Evolutionary conservation across 805 yeast genomes (phyloP), one percentile per base, ranked within the genome.

Genomic region (Gaillardinia entomophila): DNA sequence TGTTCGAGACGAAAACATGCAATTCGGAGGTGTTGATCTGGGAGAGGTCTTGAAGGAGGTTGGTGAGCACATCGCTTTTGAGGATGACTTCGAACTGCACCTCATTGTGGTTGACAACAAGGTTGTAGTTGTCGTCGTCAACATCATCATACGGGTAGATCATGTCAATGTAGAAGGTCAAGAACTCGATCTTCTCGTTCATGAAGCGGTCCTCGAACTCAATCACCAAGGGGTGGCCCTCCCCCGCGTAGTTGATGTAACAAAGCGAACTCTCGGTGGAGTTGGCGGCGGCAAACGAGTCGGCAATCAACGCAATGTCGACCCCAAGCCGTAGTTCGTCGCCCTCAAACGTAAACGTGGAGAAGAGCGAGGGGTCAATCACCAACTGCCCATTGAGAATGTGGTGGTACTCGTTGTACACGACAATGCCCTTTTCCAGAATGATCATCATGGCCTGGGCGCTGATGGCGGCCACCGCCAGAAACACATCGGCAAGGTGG

Each of bases 141-240:
- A 34, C 42, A 14, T 38, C 35, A 30, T 51, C 57, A 32, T 50
- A 46, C 0, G 56, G 57, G 30, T 53, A 56, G 12, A 39, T 41
- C 12, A 51, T 30, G 18, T 63, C 70, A 18, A 46, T 24, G 34
- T 53, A 55, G 28, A 60, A 63, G 2, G 72, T 66, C 3, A 51
- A 42, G 37, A 66, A 66, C 41, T 66, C 71, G 30, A 66, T 51
- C 37, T 56, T 59, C 35, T 66, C 72, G 31, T 58, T 59, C 40
- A 66, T 59, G 20, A 57, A 41, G 23, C 46, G 41, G 41, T 66
- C 71, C 41, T 66, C 71, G 36, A 66, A 66, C 34, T 62, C 71
- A 14, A 66, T 48, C 10, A 60, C 50, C 6, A 66, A 46, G 1
- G 70, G 69, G 6, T 35, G 29, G 1, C 71, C 71, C n/a, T 51